Base-by-base conservation (phyloP, 495 filamentous ascomycete species). In the Baudoinia panamericana region DNA sequence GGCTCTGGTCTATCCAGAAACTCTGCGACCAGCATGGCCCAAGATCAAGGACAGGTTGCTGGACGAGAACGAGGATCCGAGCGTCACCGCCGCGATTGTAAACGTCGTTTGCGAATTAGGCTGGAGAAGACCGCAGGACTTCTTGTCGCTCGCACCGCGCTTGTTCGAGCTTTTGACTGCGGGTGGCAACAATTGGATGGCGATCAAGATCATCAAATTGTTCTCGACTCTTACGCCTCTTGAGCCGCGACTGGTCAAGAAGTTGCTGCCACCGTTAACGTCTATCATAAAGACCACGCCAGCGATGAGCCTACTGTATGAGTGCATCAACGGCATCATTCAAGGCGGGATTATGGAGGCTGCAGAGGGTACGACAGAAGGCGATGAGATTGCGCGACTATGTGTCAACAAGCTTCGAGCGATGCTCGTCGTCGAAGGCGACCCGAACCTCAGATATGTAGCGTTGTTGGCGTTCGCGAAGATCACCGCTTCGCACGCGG, bases 141-240 rank as follows among this genome's bases (percentile, higher is more conserved):
- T 96, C 50, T 70, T 97, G 2, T 80, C 92, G 6, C 64, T 97
- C 11, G 90, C 90, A 4, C 90, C 92, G 9, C 70, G 90, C 36
- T 64, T 97, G 23, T 97, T 96, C 48, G 84, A 92, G 38, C 65
- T 97, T 9, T 65, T 97, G 8, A 86, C 93, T n/a, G 81, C 88
- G 36, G 74, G 84, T 22, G 82, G 80, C 5, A 96, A 97, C 57
- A 97, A 97, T 62, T 97, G 90, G 90, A 96, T 97, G 88, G 87
- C 85, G 23, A 96, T 97, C 55, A 97, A 97, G 53, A 73, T 96
- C 39, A 97, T 97, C 55, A 97, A 97, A 58, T 71, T 97, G 83
- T 97, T 97, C 70, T 87, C 90, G 26, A 93, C 82, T 12, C 68
- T 97, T 47, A 96, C 85, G 2, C 90, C 90, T 0, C 63, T 97